Evolutionary conservation across 2,329 filamentous ascomycete genomes (phyloP), one percentile per base, ranked within the genome.

Genomic region (Catunica adiposa): DNA sequence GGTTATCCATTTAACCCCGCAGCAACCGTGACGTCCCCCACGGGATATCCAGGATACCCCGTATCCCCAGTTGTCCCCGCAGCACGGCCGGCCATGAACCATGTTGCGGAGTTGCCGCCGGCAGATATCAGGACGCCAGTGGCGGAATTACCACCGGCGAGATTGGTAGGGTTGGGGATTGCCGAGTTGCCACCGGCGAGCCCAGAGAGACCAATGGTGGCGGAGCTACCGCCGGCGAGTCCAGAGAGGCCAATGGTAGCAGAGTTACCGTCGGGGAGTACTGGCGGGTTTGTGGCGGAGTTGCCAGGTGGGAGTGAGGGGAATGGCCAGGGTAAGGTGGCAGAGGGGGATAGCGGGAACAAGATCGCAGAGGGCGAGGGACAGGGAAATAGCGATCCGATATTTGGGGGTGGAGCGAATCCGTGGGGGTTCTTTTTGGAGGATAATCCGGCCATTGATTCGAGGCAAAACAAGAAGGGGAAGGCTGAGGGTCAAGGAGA

Each of bases 391-490:
- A 29, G 48, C 2, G 26, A 51, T 14, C 31, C 25, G 14, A 51
- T 51, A n/a, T 51, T 51, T 51, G 48, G 46, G 5, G 40, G 40
- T 8, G 23, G 54, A 31, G 59, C 58, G 1, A 60, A 60, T 42
- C 59, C 59, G 3, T 60, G 59, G 59, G 59, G 59, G 3, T 60
- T 60, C 47, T 60, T 60, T 47, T 51, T 60, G 3, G 59, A 60
- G 48, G 57, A 59, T 42, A 54, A 51, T 15, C 56, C 56, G 23
- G 46, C 26, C 3, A 46, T 58, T 17, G 56, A 58, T 25, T 23
- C 47, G 3, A 34, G n/a, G 46, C n/a, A 22, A 23, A 14, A 14
- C 8, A 25, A 29, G 48, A 31, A 29, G 22, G n/a, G 20, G 1
- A 25, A 31, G 26, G 37, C 31, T 6, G 51, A 50, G 23, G 9